A percentile compares a stretch with the other conserved stretches of the same genome.
phyloP scores from a whole-genome alignment of 805 yeast genomes.

The Candida taoyuanica region DNA sequence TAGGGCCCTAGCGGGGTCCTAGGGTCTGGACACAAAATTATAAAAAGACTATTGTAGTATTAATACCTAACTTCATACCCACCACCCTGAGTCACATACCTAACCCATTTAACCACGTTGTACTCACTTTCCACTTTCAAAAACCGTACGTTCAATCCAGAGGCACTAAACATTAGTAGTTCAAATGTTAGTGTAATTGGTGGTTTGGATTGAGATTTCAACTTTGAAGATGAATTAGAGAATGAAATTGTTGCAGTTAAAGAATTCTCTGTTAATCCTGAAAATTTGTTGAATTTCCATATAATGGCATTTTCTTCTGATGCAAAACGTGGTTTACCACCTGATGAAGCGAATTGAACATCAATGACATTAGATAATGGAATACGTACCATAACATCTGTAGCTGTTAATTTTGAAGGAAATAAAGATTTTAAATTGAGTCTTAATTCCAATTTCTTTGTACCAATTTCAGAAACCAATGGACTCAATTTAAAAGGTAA shows the following conservation, averaged over 20 bases:
- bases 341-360: slow-evolving; percentile 40
- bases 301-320: slow-evolving; percentile 59
- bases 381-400: slow-evolving; percentile 56
- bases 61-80: slow-evolving; percentile 74
- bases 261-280: slow-evolving; percentile 61
- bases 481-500: slow-evolving; percentile 71
- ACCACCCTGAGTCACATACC: slow-evolving; percentile 72
- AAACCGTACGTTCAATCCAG: slow-evolving; percentile 71
- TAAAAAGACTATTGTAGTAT: too few species aligned
- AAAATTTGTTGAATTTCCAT: slow-evolving; percentile 69
- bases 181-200: slow-evolving; percentile 69
- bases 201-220: slow-evolving; percentile 41
- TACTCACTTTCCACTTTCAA: slow-evolving; percentile 62
- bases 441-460: slow-evolving; percentile 46
- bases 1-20: too few species aligned
- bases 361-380: slow-evolving; percentile 58
- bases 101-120: slow-evolving; percentile 81
- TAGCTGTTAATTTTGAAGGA: slow-evolving; percentile 54
- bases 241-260: slow-evolving; percentile 50
- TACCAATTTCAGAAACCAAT: slow-evolving; percentile 41
- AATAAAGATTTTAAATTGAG: slow-evolving; percentile 60
- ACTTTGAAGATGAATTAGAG: not conserved
- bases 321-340: slow-evolving; percentile 65
- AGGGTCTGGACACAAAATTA: too few species aligned
- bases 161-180: slow-evolving; percentile 68